Conservation (phyloP, 257 asterid genomes). For the Coffea eugenioides region DNA sequence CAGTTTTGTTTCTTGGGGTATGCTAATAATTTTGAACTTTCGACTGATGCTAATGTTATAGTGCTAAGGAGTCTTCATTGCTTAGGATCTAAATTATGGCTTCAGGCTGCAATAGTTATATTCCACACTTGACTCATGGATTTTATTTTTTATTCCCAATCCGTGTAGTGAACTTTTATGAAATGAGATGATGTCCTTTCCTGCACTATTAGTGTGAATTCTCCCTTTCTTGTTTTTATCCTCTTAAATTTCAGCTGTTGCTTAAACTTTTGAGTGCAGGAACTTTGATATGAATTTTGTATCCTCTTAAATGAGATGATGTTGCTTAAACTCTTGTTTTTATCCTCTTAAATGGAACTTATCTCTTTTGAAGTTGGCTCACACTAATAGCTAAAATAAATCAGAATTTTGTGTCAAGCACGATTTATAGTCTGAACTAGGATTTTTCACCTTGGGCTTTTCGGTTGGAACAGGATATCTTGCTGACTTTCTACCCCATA, state of each 20-base stretch:
- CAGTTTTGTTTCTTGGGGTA: constrained; percentile 5
- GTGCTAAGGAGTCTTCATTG: constrained; percentile 4
- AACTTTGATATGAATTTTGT: neutral
- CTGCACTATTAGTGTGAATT: too few relatives aligned
- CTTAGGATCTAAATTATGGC: neutral
- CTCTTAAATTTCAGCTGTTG: neutral
- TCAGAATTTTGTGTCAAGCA: neutral
- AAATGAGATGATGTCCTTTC: neutral
- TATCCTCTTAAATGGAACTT: neutral
- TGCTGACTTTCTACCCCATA: neutral
- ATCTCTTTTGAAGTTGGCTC: neutral
- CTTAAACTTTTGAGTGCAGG: neutral
- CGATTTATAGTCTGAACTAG: neutral
- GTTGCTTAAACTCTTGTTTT: too few relatives aligned
- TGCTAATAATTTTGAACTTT: neutral
- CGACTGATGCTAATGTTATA: neutral
- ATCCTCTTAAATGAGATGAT: too few relatives aligned
- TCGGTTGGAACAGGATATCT: neutral
- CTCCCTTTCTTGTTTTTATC: neutral
- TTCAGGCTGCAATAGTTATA: neutral
- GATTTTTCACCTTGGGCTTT: neutral
- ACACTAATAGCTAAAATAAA: neutral
- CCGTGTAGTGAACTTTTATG: neutral
- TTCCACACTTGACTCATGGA: constrained; percentile 3
- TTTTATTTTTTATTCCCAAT: neutral